Evolutionary conservation across 768 basidiomycete species (phyloP), one percentile per base, ranked within the genome.

Genomic region (Amyloporia xantha): DNA sequence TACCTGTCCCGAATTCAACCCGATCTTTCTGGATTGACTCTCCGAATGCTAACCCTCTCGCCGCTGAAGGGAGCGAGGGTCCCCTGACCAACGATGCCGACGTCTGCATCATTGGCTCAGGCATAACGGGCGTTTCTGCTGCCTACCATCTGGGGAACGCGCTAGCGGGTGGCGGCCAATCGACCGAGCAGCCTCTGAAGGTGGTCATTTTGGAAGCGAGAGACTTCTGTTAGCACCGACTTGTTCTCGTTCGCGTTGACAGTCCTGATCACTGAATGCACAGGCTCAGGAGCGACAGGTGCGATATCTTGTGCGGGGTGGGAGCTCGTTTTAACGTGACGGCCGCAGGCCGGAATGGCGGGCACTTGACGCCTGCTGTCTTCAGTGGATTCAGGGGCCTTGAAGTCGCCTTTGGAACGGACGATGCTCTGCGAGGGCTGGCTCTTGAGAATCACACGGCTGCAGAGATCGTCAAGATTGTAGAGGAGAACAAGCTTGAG

Each of bases 231-330:
- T 20, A 67, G 87, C 27, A 56, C 71, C 41, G 3, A 23, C 24
- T 11, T 37, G n/a, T n/a, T n/a, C n/a, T n/a, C n/a, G n/a, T n/a
- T n/a, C n/a, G n/a, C 15, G 10, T 47, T 17, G 21, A 26, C 13
- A 13, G n/a, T 38, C 25, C 20, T 37, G 39, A 41, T 12, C n/a
- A 44, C 15, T 6, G 15, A 38, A 42, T 50, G 28, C 27, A 13
- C 62, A 83, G 84, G 84, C 64, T 79, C 83, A 48, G 86, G 87
- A 28, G 84, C 87, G 27, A 92, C 89, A 47, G 86, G 87, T 82
- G 53, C 27, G 56, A n/a, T n/a, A n/a, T n/a, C n/a, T 10, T 28
- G 27, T n/a, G 20, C 19, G n/a, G 39, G 37, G 35, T n/a, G n/a
- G 27, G 38, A 33, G 24, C 7, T 26, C 1, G 2, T 1, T 17